These are phyloP conservation scores for Ophiocordyceps unilateralis DNA, from an alignment of 2,329 filamentous ascomycete species.

Conservation along the genomic window DNA sequence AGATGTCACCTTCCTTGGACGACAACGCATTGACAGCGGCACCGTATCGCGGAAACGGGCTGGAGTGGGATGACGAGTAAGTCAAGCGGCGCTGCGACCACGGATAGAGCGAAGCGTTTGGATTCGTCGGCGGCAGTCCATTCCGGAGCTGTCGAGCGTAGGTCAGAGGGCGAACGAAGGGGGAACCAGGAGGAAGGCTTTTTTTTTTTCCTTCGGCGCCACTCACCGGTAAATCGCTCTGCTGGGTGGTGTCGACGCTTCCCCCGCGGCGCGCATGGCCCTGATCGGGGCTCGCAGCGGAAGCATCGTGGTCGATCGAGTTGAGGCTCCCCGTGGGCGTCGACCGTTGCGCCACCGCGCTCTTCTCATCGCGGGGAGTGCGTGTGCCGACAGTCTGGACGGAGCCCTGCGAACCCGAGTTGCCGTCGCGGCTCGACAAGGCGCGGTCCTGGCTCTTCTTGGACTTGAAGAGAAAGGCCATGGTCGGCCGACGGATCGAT, in stretches of 20 bases:
- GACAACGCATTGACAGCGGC: constrained; percentile 84
- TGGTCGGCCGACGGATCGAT: constrained; percentile 26
- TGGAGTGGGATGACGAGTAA: constrained; percentile 65
- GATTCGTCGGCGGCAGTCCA: constrained; percentile 28
- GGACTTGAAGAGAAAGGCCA: constrained; percentile 72
- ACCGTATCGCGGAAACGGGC: constrained; percentile 91
- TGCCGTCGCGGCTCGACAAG: constrained; percentile 36
- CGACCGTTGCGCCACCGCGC: constrained; percentile 33
- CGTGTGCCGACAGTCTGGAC: constrained; percentile 31
- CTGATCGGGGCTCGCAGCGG: constrained; percentile 47
- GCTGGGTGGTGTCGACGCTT: constrained; percentile 25
- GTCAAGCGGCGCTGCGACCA: constrained; percentile 86
- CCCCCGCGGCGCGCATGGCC: constrained; percentile 37
- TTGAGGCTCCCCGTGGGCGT: constrained; percentile 66
- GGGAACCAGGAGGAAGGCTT: background rate
- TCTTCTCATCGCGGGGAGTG: constrained; percentile 35
- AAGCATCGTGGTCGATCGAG: constrained; percentile 44
- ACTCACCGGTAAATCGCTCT: constrained; percentile 25
- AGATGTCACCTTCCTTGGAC: constrained; percentile 93
- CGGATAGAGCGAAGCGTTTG: constrained; percentile 74
- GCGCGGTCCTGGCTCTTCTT: constrained; percentile 57
- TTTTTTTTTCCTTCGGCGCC: background rate
- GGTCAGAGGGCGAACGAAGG: constrained; percentile 2
- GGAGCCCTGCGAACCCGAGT: constrained; percentile 27
- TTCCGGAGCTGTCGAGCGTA: constrained; percentile 32